These are phyloP conservation scores for Guillardia theta DNA, from an alignment of 78 protist species.

Conservation along the genomic window DNA sequence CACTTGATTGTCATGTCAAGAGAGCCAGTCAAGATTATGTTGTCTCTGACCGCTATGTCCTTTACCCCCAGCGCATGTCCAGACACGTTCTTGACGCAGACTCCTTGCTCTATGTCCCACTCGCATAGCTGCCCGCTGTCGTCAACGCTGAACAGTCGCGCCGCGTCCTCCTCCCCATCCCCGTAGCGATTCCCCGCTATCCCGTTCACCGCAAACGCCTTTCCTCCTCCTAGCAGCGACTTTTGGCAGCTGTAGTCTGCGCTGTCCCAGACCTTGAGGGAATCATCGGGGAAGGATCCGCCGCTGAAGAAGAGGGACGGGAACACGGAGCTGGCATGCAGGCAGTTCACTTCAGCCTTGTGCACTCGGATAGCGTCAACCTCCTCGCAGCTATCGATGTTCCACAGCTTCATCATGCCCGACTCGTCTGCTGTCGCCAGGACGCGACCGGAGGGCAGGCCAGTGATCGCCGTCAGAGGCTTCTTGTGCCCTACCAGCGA, in stretches of 20 bases:
- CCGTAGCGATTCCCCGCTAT: background rate
- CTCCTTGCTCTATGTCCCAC: background rate
- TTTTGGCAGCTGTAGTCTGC: background rate
- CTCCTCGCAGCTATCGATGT: background rate
- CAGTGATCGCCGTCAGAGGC: background rate
- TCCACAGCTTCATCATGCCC: background rate
- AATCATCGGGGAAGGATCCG: background rate
- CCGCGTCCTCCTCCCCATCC: background rate
- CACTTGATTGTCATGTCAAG: background rate
- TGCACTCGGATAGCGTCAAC: background rate
- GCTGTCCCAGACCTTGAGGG: background rate
- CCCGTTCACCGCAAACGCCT: background rate
- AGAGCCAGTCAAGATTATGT: background rate
- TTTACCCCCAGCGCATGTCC: background rate
- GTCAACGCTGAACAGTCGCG: background rate
- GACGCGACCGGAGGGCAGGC: background rate
- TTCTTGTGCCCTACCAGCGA: background rate
- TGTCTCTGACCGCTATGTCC: too few relatives aligned
- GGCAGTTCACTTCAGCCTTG: background rate
- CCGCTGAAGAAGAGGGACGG: slow-evolving; percentile 12
- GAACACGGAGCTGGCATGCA: background rate
- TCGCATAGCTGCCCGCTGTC: background rate
- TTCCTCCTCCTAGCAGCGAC: background rate
- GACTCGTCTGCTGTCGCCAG: background rate
- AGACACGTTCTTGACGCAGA: background rate